A percentile compares a stretch with the other conserved stretches of the same genome.
Conservation (phyloP, 805 yeast species). For the Spathaspora boniae region DNA sequence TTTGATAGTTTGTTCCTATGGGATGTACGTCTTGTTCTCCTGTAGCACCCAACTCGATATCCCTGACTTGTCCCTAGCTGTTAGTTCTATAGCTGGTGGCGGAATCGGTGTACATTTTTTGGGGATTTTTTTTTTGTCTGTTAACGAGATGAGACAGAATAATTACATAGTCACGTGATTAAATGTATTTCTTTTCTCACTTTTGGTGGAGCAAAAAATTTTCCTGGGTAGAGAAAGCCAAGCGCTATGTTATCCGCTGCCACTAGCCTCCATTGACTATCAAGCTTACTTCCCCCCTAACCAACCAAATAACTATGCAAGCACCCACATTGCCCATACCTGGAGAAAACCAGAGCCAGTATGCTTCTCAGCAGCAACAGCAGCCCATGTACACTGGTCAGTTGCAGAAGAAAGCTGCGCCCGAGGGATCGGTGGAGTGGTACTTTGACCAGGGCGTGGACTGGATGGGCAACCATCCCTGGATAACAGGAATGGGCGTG, state of each 20-base stretch:
- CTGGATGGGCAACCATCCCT: conserved; percentile 74
- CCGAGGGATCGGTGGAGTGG: conserved; percentile 51
- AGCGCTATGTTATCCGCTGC: no score
- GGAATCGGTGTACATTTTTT: neutral
- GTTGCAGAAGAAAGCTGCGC: conserved; percentile 37
- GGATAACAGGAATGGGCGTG: conserved; percentile 66
- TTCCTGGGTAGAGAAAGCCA: neutral
- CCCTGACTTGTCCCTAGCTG: no score
- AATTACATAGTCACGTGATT: neutral
- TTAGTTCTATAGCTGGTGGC: no score
- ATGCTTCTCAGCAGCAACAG: conserved; percentile 18
- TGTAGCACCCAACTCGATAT: no score
- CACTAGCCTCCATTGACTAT: no score
- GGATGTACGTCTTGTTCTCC: no score
- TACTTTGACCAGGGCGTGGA: conserved; percentile 60
- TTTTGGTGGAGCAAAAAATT: neutral
- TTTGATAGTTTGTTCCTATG: no score
- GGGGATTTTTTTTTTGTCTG: no score
- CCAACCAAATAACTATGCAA: conserved; percentile 30
- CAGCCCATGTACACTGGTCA: conserved; percentile 34
- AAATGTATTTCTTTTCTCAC: neutral
- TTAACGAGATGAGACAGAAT: neutral
- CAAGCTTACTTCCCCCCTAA: no score
- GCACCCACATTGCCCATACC: conserved; percentile 57
- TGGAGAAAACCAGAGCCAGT: conserved; percentile 37